Evolutionary conservation across 2,329 filamentous ascomycete genomes (phyloP).

Genomic region (Leptographium radiaticola): DNA sequence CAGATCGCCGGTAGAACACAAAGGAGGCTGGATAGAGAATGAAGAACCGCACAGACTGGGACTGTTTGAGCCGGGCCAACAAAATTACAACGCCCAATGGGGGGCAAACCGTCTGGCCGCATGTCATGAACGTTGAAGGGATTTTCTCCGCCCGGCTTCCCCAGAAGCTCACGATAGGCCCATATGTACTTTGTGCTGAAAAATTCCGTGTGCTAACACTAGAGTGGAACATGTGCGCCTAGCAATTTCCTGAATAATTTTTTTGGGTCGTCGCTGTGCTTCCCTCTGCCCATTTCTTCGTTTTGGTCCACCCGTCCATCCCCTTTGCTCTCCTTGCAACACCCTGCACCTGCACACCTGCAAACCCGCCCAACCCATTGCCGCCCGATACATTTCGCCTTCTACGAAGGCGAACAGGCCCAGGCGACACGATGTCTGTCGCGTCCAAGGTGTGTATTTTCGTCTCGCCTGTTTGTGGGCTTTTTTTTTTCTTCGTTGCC

Average conservation of each 20-base stretch:
- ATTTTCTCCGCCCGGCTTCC: not conserved
- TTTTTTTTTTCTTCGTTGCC: not conserved
- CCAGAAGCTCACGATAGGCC: not conserved
- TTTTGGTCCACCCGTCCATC: conserved; percentile 9
- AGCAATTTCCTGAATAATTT: conserved; percentile 7
- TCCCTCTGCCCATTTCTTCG: conserved; percentile 8
- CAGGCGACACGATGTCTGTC: conserved; percentile 47
- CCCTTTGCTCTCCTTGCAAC: not conserved
- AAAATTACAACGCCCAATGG: not conserved
- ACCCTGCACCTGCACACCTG: conserved; percentile 2
- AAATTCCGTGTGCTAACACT: conserved; percentile 1
- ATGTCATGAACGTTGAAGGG: not conserved
- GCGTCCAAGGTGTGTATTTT: conserved; percentile 40
- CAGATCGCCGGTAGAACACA: too few relatives aligned
- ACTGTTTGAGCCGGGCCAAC: not conserved
- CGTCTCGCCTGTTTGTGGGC: not conserved
- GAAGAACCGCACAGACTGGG: not conserved
- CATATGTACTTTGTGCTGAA: not conserved
- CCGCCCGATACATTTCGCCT: conserved; percentile 24
- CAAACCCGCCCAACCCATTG: conserved; percentile 6
- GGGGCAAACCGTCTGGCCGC: not conserved
- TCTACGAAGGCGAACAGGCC: conserved; percentile 36
- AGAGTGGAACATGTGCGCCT: conserved; percentile 4
- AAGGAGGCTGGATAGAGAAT: not conserved
- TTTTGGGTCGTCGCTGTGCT: conserved; percentile 7